A percentile compares a stretch with the other conserved stretches of the same genome.
Conservation (phyloP, 805 yeast genomes). For the Saccharomycopsis olivae region DNA sequence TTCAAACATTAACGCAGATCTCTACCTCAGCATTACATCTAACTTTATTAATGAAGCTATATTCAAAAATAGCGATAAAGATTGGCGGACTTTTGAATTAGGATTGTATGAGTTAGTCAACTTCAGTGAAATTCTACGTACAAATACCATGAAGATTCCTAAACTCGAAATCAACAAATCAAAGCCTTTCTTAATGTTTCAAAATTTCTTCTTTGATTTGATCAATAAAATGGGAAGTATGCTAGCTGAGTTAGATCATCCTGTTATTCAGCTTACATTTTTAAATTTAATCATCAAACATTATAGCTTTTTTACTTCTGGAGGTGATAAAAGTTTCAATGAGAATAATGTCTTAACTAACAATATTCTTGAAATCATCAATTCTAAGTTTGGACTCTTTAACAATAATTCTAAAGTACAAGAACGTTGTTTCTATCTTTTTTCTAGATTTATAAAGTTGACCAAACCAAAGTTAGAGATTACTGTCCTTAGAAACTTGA, state of each 20-base stretch:
- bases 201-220: constrained; percentile 44
- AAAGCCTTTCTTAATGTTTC: constrained; percentile 52
- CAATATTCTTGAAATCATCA: constrained; percentile 64
- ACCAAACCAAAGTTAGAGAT: constrained; percentile 57
- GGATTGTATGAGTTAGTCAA: constrained; percentile 76
- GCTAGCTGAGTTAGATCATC: constrained; percentile 47
- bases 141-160: constrained; percentile 61
- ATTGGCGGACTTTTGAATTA: constrained; percentile 80
- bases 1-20: constrained; percentile 44
- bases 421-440: constrained; percentile 82
- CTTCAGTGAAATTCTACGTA: constrained; percentile 70
- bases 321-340: constrained; percentile 21
- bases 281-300: constrained; percentile 83
- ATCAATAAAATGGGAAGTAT: constrained; percentile 25
- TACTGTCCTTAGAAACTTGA: constrained; percentile 40
- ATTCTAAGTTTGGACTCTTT: constrained; percentile 74
- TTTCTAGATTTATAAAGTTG: constrained; percentile 69
- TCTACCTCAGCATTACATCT: constrained; percentile 51
- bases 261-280: constrained; percentile 69
- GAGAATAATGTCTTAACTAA: constrained; percentile 41
- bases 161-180: constrained; percentile 56
- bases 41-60: constrained; percentile 45
- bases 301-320: constrained; percentile 40
- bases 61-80: constrained; percentile 23
- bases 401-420: constrained; percentile 65